A percentile compares a stretch with the other conserved stretches of the same genome.
These are phyloP conservation scores for Cenchrus fungigraminus DNA, from an alignment of 176 grass and related monocot genomes.

Conservation along the genomic window DNA sequence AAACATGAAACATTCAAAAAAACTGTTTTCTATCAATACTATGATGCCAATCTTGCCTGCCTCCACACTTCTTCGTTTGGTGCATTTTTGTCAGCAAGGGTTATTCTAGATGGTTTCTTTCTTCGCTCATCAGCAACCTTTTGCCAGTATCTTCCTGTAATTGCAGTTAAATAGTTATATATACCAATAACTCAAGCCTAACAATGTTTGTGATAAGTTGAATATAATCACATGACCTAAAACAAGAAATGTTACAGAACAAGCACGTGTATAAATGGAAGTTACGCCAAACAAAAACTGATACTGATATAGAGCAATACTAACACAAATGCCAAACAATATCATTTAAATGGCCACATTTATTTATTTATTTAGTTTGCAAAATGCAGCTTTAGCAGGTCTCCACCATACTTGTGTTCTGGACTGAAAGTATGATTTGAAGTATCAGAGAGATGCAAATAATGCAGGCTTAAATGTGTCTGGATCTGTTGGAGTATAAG, in stretches of 20 bases:
- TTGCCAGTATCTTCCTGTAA: slow-evolving; percentile 92
- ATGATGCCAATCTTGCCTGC: slow-evolving; percentile 59
- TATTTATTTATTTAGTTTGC: neutral
- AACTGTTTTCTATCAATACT: neutral
- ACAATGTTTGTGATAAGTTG: neutral
- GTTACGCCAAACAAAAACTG: neutral
- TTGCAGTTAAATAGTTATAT: slow-evolving; percentile 26
- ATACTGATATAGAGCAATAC: neutral
- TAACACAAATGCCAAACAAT: neutral
- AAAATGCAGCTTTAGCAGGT: neutral
- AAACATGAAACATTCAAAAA: slow-evolving; percentile 3
- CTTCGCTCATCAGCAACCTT: slow-evolving; percentile 84
- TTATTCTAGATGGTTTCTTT: slow-evolving; percentile 91
- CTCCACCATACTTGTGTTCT: neutral
- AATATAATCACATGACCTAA: neutral
- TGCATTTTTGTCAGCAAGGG: slow-evolving; percentile 98
- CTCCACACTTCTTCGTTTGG: slow-evolving; percentile 99
- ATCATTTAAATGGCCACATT: neutral
- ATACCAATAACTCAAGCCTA: slow-evolving; percentile 1
- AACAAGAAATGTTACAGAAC: neutral
- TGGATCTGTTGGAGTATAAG: no score
- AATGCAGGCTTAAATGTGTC: neutral
- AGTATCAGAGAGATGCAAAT: neutral
- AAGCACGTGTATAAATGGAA: neutral
- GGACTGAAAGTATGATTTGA: no score